phyloP scores from a whole-genome alignment of 257 asterid species.

The Solanum habrochaites region DNA sequence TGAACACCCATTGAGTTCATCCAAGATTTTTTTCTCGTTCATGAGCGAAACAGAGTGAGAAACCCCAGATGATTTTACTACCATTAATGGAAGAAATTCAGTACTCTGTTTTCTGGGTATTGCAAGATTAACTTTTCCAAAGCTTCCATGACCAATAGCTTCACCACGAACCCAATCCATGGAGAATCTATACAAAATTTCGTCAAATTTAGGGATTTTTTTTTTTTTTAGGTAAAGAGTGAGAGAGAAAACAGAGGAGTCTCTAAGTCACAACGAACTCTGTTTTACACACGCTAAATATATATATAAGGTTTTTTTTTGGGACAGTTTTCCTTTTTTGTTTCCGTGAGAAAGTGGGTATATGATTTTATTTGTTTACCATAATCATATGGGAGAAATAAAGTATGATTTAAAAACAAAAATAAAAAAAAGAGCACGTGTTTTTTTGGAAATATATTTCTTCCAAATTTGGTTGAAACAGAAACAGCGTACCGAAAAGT shows the following conservation, averaged over 20 bases:
- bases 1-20: constrained; percentile 44
- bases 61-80: constrained; percentile 59
- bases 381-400: background rate
- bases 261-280: background rate
- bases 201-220: background rate
- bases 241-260: constrained; percentile 2
- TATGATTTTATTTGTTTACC: background rate
- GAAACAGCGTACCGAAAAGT: background rate
- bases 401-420: background rate
- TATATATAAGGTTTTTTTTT: constrained; percentile 11
- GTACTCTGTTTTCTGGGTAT: constrained; percentile 4
- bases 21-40: constrained; percentile 48
- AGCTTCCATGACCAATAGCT: constrained; percentile 65
- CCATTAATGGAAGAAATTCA: constrained; percentile 33
- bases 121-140: constrained; percentile 63
- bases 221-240: background rate
- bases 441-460: background rate
- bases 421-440: background rate
- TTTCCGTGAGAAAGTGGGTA: constrained; percentile 11
- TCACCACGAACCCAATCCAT: constrained; percentile 90
- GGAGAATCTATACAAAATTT: background rate
- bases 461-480: background rate
- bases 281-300: background rate
- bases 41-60: constrained; percentile 29
- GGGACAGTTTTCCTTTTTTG: background rate